Evolutionary conservation across 768 basidiomycete species (phyloP).

Genomic region (Suillus bovinus): DNA sequence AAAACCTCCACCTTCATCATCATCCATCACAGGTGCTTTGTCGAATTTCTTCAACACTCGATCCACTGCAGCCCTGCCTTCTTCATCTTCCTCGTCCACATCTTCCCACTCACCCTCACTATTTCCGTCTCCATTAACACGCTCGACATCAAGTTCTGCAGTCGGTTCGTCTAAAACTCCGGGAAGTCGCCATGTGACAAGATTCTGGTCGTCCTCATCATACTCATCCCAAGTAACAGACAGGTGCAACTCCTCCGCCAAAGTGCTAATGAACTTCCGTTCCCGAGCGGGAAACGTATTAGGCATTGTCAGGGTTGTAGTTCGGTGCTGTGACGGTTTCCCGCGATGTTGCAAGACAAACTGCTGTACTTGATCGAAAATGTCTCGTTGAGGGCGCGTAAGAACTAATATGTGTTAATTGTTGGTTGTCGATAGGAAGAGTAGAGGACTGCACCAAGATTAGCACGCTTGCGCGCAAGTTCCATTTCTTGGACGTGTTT

Average conservation of each 20-base stretch:
- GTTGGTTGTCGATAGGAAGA: background rate
- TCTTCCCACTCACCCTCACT: slow-evolving; percentile 52
- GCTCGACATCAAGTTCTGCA: slow-evolving; percentile 32
- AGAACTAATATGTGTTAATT: slow-evolving; percentile 44
- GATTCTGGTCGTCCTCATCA: slow-evolving; percentile 77
- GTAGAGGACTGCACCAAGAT: slow-evolving; percentile 54
- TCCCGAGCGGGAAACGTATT: slow-evolving; percentile 84
- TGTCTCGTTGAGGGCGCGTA: slow-evolving; percentile 68
- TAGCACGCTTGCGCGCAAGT: slow-evolving; percentile 53
- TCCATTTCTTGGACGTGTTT: slow-evolving; percentile 72
- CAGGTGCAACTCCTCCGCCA: slow-evolving; percentile 79
- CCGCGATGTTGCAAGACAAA: slow-evolving; percentile 61
- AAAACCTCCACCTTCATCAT: slow-evolving; percentile 71
- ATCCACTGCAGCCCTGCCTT: slow-evolving; percentile 71
- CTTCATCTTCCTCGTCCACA: slow-evolving; percentile 63
- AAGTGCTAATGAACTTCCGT: slow-evolving; percentile 70
- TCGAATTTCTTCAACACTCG: slow-evolving; percentile 87
- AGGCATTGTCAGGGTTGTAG: slow-evolving; percentile 59
- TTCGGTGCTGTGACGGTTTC: slow-evolving; percentile 27
- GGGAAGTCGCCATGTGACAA: slow-evolving; percentile 70
- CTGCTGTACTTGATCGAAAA: slow-evolving; percentile 76
- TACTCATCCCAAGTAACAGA: slow-evolving; percentile 91
- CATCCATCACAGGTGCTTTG: slow-evolving; percentile 74
- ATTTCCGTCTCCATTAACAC: slow-evolving; percentile 47
- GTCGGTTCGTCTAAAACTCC: slow-evolving; percentile 38